These are phyloP conservation scores for Coffea eugenioides DNA, from an alignment of 257 asterid genomes.

Conservation along the genomic window DNA sequence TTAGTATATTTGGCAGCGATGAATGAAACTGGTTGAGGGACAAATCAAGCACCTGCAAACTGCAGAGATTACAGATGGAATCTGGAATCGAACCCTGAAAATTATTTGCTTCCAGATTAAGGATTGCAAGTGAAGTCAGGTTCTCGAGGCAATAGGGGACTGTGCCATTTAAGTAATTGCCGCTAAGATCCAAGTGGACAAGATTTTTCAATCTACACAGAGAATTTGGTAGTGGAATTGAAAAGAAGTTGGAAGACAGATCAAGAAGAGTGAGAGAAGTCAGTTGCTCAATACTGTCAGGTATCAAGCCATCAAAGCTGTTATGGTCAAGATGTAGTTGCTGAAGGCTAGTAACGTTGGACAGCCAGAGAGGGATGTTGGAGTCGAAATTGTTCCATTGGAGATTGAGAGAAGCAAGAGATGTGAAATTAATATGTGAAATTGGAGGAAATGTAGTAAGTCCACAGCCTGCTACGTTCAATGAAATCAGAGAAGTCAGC, in stretches of 20 bases:
- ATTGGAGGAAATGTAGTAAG: conserved; percentile 2
- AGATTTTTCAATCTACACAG: conserved; percentile 11
- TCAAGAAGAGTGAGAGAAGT: conserved; percentile 16
- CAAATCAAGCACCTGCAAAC: conserved; percentile 12
- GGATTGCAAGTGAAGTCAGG: conserved; percentile 10
- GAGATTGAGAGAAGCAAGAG: conserved; percentile 19
- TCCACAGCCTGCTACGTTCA: conserved; percentile 12
- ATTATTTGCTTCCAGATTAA: conserved; percentile 5
- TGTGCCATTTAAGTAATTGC: conserved; percentile 4
- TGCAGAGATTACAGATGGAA: conserved; percentile 15
- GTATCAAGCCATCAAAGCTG: conserved; percentile 1
- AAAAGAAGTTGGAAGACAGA: conserved; percentile 15
- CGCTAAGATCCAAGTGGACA: conserved; percentile 5
- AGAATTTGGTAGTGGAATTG: neutral
- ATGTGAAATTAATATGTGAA: conserved; percentile 15
- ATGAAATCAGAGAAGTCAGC: conserved; percentile 7
- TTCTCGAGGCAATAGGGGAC: neutral
- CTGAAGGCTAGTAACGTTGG: conserved; percentile 7
- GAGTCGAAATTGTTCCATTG: conserved; percentile 7
- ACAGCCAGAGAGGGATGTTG: conserved; percentile 16
- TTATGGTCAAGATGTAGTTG: conserved; percentile 15
- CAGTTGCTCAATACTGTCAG: neutral
- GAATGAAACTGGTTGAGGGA: conserved; percentile 13
- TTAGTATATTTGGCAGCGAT: conserved; percentile 2
- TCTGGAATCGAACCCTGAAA: conserved; percentile 8